Conservation (phyloP, 225 moss, liverwort and hornwort genomes). For the Neckera pumila region DNA sequence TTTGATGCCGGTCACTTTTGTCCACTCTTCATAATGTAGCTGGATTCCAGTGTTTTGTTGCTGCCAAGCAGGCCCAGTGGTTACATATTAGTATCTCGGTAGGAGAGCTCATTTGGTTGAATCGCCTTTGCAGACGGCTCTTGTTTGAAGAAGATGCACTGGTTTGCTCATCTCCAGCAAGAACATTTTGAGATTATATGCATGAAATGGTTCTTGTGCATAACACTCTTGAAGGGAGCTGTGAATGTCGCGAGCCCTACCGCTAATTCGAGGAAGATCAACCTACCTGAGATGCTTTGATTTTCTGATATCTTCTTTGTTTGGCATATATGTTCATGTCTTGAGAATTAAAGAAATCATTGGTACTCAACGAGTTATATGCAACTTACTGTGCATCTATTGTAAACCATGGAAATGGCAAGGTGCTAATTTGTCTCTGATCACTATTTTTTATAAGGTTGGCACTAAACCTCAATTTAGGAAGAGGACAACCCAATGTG, state of each 20-base stretch:
- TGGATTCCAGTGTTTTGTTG: conserved; percentile 1
- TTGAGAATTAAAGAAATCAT: not conserved
- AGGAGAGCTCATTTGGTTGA: not conserved
- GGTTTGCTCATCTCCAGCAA: not conserved
- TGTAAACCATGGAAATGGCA: not conserved
- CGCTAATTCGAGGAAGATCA: not conserved
- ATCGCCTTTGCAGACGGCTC: not conserved
- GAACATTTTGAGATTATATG: not conserved
- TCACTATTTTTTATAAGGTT: not conserved
- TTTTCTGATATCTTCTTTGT: not conserved
- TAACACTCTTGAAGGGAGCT: not conserved
- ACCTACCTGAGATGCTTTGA: not conserved
- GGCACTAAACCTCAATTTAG: not conserved
- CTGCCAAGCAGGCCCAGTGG: not conserved
- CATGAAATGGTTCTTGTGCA: not conserved
- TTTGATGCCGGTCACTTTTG: not conserved
- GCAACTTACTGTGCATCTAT: too few relatives aligned
- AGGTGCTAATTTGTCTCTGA: not conserved
- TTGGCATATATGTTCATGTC: not conserved
- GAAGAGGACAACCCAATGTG: not conserved
- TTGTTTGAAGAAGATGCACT: not conserved
- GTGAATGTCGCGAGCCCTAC: not conserved
- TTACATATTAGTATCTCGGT: not conserved
- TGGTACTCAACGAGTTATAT: not conserved
- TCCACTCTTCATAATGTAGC: not conserved